A percentile compares a stretch with the other conserved stretches of the same genome.
Evolutionary conservation across 2,329 filamentous ascomycete species (phyloP).

Genomic region (Thyridium curvatum): DNA sequence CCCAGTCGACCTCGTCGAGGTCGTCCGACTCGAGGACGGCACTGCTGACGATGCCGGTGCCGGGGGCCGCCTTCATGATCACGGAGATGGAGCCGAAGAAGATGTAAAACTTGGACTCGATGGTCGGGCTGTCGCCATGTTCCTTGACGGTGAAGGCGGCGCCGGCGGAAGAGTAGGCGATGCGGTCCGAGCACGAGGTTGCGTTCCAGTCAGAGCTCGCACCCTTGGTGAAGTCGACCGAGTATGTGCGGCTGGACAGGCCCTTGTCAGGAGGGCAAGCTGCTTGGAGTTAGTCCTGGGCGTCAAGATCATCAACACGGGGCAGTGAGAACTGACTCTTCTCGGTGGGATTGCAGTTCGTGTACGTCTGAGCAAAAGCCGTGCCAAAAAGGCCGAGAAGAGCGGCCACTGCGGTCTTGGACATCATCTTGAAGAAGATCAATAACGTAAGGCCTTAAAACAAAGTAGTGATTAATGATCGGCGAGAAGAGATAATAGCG

Average conservation of each 20-base stretch:
- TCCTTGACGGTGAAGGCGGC: constrained; percentile 4
- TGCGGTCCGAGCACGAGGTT: not conserved
- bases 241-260: not conserved
- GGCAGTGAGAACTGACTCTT: too few relatives aligned
- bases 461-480: too few relatives aligned
- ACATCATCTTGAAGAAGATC: too few relatives aligned
- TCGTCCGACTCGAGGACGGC: constrained; percentile 44
- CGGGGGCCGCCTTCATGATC: constrained; percentile 37
- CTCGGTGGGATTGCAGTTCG: too few relatives aligned
- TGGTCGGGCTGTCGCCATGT: constrained; percentile 30
- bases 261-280: too few relatives aligned
- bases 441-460: too few relatives aligned
- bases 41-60: constrained; percentile 41
- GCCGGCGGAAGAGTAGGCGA: constrained; percentile 2
- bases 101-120: constrained; percentile 40
- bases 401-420: too few relatives aligned
- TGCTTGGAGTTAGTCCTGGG: too few relatives aligned
- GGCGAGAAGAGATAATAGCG: too few relatives aligned
- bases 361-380: too few relatives aligned
- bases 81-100: constrained; percentile 45
- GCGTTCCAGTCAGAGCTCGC: constrained; percentile 3
- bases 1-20: constrained; percentile 49
- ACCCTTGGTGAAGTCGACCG: constrained; percentile 8
- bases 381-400: too few relatives aligned
- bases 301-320: too few relatives aligned